Evolutionary conservation across 192 early-diverging fungal genomes (phyloP).

Genomic region (Gigaspora rosea): DNA sequence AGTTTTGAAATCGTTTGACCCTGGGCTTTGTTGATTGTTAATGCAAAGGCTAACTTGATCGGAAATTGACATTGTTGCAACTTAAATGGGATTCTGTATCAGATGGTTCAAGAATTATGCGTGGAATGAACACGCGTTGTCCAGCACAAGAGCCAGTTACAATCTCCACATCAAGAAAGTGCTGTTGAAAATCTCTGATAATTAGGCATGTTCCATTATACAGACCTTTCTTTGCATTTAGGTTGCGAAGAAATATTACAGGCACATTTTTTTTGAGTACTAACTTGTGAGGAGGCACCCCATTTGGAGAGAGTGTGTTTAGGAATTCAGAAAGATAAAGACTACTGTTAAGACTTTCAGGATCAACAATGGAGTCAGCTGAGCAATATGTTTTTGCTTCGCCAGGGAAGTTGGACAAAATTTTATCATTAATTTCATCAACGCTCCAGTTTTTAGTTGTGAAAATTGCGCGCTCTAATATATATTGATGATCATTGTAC

Average conservation of each 20-base stretch:
- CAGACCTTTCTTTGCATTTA: slow-evolving; percentile 8
- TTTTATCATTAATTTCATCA: slow-evolving; percentile 1
- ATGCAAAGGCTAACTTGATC: no score
- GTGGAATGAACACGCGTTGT: slow-evolving; percentile 13
- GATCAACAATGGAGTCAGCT: neutral
- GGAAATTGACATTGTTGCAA: neutral
- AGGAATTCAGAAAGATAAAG: slow-evolving; percentile 31
- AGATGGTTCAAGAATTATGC: slow-evolving; percentile 4
- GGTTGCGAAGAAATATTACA: slow-evolving; percentile 26
- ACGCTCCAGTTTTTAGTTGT: no score
- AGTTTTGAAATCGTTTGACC: no score
- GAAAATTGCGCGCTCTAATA: no score
- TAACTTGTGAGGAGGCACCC: slow-evolving; percentile 23
- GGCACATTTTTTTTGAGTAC: slow-evolving; percentile 29
- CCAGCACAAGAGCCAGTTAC: slow-evolving; percentile 20
- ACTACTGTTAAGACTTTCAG: neutral
- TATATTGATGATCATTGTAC: no score
- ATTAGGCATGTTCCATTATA: slow-evolving; percentile 33
- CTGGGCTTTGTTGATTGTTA: no score
- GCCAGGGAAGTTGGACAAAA: neutral
- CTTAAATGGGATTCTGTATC: neutral
- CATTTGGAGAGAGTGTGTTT: slow-evolving; percentile 17
- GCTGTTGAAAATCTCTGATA: slow-evolving; percentile 13
- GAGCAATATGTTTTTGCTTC: neutral
- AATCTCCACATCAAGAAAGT: slow-evolving; percentile 22